Evolutionary conservation across 306 rosid genomes (phyloP), one percentile per base, ranked within the genome.

Genomic region (Dalbergia cochinchinensis): DNA sequence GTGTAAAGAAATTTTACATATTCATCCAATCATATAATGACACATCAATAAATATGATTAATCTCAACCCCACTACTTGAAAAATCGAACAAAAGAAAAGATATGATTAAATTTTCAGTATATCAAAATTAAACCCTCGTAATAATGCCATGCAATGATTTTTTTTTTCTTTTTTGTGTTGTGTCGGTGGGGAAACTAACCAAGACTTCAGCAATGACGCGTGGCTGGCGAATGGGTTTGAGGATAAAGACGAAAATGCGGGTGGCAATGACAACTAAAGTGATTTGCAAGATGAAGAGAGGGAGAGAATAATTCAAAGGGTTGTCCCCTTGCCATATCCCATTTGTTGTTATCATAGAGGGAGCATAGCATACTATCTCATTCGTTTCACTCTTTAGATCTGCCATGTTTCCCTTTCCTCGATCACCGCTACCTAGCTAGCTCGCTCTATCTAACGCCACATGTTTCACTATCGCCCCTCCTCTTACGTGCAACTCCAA

Each of bases 221-320:
- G 97, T 59, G 99, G 97, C 77, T 92, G 97, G 48, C 92, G 97
- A 68, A 94, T 71, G 77, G 99, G 99, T 77, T 81, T 91, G 87
- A 94, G 90, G 79, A 94, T 5, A 85, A 85, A 76, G 72, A 90
- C 91, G 19, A 91, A 84, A 5, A 80, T 0, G 57, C 91, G 92
- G 35, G 97, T 92, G 80, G 79, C 59, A 35, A 85, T 53, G 5
- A 94, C 92, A 12, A 94, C 84, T 61, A 94, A 31, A 18, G 90
- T 85, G 7, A 94, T 31, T 78, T 94, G 99, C 35, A 94, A 69
- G 22, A 91, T 84, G 87, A 94, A 91, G 79, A 91, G 97, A 73
- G 97, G 97, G 34, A 94, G 91, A 69, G 99, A 78, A 77, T 84
- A 94, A 33, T 92, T 85, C 72, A 94, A 69, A 83, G 99, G 99